Evolutionary conservation across 352 stramenopile genomes (phyloP).

Genomic region (Phytophthora tentaculata): DNA sequence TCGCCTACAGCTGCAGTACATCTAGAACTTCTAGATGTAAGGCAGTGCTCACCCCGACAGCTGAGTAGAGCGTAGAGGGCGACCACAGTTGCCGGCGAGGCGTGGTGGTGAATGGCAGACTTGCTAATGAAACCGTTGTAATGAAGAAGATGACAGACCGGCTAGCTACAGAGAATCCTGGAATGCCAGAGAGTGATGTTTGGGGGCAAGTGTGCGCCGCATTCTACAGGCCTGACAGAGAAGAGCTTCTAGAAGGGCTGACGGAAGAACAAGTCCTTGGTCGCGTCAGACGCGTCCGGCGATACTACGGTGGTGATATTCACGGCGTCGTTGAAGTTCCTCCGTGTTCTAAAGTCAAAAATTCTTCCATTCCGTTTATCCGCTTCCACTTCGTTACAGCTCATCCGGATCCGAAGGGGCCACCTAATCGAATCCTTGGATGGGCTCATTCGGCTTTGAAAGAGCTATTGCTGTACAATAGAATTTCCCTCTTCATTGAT

Average conservation of each 20-base stretch:
- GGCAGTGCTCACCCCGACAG: not conserved
- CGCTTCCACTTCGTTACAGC: constrained; percentile 27
- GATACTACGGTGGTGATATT: constrained; percentile 19
- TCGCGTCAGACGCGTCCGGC: not conserved
- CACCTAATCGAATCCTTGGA: constrained; percentile 7
- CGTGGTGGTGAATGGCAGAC: not conserved
- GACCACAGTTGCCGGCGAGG: not conserved
- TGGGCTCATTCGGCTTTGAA: constrained; percentile 3
- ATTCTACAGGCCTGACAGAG: not conserved
- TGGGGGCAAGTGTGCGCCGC: constrained; percentile 9
- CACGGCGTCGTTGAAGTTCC: constrained; percentile 31
- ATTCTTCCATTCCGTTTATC: constrained; percentile 22
- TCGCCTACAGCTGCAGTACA: constrained; percentile 11
- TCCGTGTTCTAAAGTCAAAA: constrained; percentile 19
- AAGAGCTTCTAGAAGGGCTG: constrained; percentile 10
- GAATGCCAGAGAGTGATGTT: constrained; percentile 3
- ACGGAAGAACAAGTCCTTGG: constrained; percentile 21
- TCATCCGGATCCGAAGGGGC: not conserved
- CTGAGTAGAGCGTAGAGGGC: not conserved
- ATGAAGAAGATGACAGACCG: constrained; percentile 7
- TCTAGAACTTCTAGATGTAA: constrained; percentile 6
- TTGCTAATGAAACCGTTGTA: not conserved
- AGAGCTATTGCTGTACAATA: constrained; percentile 11
- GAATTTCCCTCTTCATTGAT: constrained; percentile 7
- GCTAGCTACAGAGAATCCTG: not conserved